A percentile compares a stretch with the other conserved stretches of the same genome.
Conservation (phyloP, 306 rosid genomes). For the Dalbergia oliveri region DNA sequence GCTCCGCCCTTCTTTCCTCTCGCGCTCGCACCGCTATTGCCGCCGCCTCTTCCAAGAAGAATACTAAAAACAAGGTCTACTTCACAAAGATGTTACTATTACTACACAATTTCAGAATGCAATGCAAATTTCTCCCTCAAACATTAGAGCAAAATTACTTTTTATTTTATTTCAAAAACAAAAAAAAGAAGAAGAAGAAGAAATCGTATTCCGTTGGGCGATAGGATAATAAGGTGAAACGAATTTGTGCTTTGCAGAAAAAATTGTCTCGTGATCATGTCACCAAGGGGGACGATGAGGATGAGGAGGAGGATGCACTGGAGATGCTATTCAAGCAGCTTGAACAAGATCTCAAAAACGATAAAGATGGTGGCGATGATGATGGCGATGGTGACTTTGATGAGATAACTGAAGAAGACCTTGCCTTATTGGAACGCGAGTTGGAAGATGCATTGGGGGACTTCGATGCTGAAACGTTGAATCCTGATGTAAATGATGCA, state of each 20-base stretch:
- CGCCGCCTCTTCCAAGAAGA: slow-evolving; percentile 56
- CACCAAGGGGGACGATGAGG: slow-evolving; percentile 29
- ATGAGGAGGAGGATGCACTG: slow-evolving; percentile 74
- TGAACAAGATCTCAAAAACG: slow-evolving; percentile 87
- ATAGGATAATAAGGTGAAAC: not conserved
- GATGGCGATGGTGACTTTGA: slow-evolving; percentile 38
- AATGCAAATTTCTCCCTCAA: not conserved
- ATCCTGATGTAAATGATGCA: slow-evolving; percentile 23
- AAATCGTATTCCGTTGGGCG: too few species aligned
- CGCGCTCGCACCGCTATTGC: slow-evolving; percentile 50
- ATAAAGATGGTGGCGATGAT: slow-evolving; percentile 46
- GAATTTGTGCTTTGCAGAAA: slow-evolving; percentile 42
- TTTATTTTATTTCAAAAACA: not conserved
- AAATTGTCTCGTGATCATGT: slow-evolving; percentile 47
- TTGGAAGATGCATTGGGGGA: slow-evolving; percentile 62
- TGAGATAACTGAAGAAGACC: slow-evolving; percentile 73
- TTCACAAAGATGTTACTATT: not conserved
- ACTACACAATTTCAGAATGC: not conserved
- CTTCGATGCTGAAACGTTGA: slow-evolving; percentile 46
- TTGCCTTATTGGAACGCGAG: slow-evolving; percentile 70
- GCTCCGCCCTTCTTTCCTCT: slow-evolving; percentile 54
- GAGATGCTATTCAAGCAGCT: slow-evolving; percentile 82
- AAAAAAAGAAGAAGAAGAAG: too few species aligned
- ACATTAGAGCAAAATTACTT: not conserved
- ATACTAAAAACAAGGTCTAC: slow-evolving; percentile 58